Evolutionary conservation across 805 yeast genomes (phyloP).

Genomic region (Saturnispora hagleri): DNA sequence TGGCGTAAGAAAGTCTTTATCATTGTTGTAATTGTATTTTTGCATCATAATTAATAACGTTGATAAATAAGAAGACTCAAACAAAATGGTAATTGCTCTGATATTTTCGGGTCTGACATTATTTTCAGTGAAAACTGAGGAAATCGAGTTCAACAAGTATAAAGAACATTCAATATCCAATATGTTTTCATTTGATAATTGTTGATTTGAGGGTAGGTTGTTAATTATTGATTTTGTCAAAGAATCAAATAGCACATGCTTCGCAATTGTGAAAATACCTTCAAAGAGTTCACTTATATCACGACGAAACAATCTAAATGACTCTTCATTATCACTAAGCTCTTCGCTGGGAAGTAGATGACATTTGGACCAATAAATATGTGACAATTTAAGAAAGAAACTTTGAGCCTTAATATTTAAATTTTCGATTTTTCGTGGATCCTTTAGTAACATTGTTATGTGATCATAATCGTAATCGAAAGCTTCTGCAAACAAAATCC

Average conservation of each 20-base stretch:
- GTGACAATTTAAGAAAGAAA: conserved; percentile 44
- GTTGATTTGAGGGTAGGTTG: conserved; percentile 15
- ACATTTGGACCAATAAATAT: conserved; percentile 61
- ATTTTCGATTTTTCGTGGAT: conserved; percentile 21
- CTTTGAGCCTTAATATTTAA: conserved; percentile 27
- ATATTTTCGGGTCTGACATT: conserved; percentile 21
- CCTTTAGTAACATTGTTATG: conserved; percentile 25
- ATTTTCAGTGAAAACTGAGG: conserved; percentile 39
- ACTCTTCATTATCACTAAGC: conserved; percentile 31
- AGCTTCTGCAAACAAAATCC: conserved; percentile 58
- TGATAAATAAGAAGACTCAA: conserved; percentile 25
- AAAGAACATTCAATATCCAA: conserved; percentile 47
- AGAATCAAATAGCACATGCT: conserved; percentile 38
- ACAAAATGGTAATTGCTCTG: conserved; percentile 17
- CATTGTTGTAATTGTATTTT: background rate
- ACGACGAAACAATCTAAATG: conserved; percentile 58
- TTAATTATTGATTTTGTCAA: conserved; percentile 31
- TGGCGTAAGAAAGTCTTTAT: conserved; percentile 9
- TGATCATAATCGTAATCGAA: conserved; percentile 42
- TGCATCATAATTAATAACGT: background rate
- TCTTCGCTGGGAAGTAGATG: conserved; percentile 33
- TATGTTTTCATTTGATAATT: conserved; percentile 13
- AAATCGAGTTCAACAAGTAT: conserved; percentile 46
- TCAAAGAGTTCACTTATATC: conserved; percentile 77
- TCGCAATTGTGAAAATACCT: conserved; percentile 56